A percentile compares a stretch with the other conserved stretches of the same genome.
phyloP scores from a whole-genome alignment of 202 grass and related monocot genomes.

The Bolboschoenoplectus hybrid region DNA sequence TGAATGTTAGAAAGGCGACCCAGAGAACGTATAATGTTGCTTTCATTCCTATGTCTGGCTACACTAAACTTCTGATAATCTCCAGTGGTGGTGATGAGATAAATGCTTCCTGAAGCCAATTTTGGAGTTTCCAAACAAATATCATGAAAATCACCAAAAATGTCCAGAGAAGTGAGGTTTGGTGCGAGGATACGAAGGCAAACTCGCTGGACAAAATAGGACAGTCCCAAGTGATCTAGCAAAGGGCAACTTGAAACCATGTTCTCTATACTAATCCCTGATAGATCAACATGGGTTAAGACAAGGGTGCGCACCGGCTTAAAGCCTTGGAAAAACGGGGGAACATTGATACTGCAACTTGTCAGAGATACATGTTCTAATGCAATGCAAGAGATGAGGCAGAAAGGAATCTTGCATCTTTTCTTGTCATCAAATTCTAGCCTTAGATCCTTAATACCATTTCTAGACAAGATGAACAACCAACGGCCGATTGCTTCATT shows the following conservation, averaged over 20 bases:
- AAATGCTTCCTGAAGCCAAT: constrained; percentile 29
- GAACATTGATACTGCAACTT: constrained; percentile 24
- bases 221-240: constrained; percentile 44
- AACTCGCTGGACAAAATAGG: constrained; percentile 13
- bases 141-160: constrained; percentile 45
- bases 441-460: constrained; percentile 36
- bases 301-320: constrained; percentile 44
- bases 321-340: constrained; percentile 44
- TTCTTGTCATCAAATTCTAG: constrained; percentile 12
- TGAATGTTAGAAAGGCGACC: constrained; percentile 45
- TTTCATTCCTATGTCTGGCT: constrained; percentile 16
- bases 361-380: constrained; percentile 34
- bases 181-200: constrained; percentile 51
- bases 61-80: constrained; percentile 9
- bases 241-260: constrained; percentile 45
- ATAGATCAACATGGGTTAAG: constrained; percentile 3
- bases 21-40: constrained; percentile 46
- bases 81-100: neutral
- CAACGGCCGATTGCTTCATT: constrained; percentile 43
- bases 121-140: constrained; percentile 44
- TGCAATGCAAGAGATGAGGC: constrained; percentile 44
- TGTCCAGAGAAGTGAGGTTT: constrained; percentile 42
- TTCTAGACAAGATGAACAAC: constrained; percentile 60
- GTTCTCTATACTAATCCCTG: constrained; percentile 38
- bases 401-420: constrained; percentile 44